These are phyloP conservation scores for Pichia scutulata DNA, from an alignment of 805 yeast genomes.

Conservation along the genomic window DNA sequence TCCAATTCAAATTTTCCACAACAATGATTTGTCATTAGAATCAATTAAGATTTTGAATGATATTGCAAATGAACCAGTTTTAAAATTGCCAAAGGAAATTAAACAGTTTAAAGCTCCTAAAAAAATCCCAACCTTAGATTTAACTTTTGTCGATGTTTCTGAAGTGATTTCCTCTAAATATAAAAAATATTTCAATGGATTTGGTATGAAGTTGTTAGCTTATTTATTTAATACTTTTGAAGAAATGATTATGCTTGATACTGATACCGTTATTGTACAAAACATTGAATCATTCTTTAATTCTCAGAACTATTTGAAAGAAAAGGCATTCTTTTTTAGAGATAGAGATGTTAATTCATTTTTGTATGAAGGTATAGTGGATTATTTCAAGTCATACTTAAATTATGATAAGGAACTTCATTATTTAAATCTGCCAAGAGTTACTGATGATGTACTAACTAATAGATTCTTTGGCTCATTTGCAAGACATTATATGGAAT, in stretches of 20 bases:
- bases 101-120: slow-evolving; percentile 15
- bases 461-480: slow-evolving; percentile 37
- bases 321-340: slow-evolving; percentile 40
- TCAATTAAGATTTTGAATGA: slow-evolving; percentile 29
- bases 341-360: slow-evolving; percentile 37
- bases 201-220: slow-evolving; percentile 46
- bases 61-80: slow-evolving; percentile 29
- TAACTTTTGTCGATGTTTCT: slow-evolving; percentile 29
- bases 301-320: slow-evolving; percentile 28
- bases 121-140: slow-evolving; percentile 22
- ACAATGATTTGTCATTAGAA: slow-evolving; percentile 27
- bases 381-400: slow-evolving; percentile 37
- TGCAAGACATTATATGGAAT: slow-evolving; percentile 40
- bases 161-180: slow-evolving; percentile 20
- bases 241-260: slow-evolving; percentile 47
- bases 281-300: slow-evolving; percentile 32
- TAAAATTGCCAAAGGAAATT: slow-evolving; percentile 21
- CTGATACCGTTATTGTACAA: slow-evolving; percentile 38
- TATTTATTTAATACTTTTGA: slow-evolving; percentile 50
- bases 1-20: slow-evolving; percentile 43
- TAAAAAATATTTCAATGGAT: slow-evolving; percentile 20
- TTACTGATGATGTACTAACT: slow-evolving; percentile 28
- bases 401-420: slow-evolving; percentile 38
- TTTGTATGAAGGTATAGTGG: slow-evolving; percentile 34
- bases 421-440: slow-evolving; percentile 31